These are phyloP conservation scores for Leptodontidium sp. DNA, from an alignment of 2,329 filamentous ascomycete species.

Conservation along the genomic window DNA sequence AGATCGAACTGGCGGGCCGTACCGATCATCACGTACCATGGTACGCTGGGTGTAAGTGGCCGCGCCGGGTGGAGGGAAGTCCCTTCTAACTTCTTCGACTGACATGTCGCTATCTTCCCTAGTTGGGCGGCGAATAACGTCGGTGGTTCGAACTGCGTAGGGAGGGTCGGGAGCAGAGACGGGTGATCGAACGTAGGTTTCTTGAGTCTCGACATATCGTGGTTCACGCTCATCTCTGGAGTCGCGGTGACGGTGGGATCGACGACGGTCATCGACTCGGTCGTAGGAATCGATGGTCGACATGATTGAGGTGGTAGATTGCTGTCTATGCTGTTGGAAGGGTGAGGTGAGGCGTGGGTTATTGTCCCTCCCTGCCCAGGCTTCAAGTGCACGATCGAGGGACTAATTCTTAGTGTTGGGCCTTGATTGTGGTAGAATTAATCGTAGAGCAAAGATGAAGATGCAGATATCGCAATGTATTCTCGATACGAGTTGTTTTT, in stretches of 20 bases:
- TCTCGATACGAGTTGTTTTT: not conserved
- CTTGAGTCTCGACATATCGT: slow-evolving; percentile 59
- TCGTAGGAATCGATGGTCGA: slow-evolving; percentile 44
- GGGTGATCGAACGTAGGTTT: slow-evolving; percentile 46
- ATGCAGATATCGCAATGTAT: not conserved
- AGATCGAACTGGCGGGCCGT: slow-evolving; percentile 60
- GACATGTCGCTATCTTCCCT: slow-evolving; percentile 79
- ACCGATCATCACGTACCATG: slow-evolving; percentile 44
- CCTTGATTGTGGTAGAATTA: not conserved
- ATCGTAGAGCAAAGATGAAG: too few relatives aligned
- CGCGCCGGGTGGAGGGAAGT: slow-evolving; percentile 73
- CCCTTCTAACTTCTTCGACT: slow-evolving; percentile 83
- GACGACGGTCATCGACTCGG: slow-evolving; percentile 40
- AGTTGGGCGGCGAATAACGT: slow-evolving; percentile 61
- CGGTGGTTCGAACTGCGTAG: slow-evolving; percentile 54
- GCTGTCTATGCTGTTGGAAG: not conserved
- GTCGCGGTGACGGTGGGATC: slow-evolving; percentile 45
- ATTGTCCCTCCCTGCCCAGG: slow-evolving; percentile 4
- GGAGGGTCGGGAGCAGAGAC: slow-evolving; percentile 40
- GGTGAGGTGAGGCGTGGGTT: not conserved
- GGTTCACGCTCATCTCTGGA: slow-evolving; percentile 54
- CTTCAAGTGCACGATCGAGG: not conserved
- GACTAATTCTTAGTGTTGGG: slow-evolving; percentile 10
- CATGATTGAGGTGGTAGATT: slow-evolving; percentile 34
- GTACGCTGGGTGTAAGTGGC: slow-evolving; percentile 40